Evolutionary conservation across 805 yeast genomes (phyloP).

Genomic region (Saturnispora bothae): DNA sequence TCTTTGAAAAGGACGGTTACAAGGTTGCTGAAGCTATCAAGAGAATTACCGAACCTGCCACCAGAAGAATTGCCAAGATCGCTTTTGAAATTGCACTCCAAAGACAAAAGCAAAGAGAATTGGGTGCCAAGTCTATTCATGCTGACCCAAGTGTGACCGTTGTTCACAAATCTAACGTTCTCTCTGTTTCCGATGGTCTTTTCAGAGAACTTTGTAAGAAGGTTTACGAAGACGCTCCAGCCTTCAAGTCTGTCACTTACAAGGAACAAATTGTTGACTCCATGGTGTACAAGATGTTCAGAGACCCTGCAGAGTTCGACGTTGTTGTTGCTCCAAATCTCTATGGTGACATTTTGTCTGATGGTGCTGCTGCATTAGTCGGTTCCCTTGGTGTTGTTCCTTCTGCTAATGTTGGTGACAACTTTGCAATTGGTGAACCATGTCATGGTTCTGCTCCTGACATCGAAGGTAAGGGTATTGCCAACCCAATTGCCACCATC

Average conservation of each 20-base stretch:
- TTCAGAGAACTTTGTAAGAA: constrained; percentile 79
- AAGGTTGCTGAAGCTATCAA: constrained; percentile 96
- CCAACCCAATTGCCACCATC: constrained; percentile 96
- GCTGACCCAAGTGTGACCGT: constrained; percentile 65
- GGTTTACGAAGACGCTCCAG: constrained; percentile 48
- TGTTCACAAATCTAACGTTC: constrained; percentile 93
- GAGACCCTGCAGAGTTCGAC: constrained; percentile 95
- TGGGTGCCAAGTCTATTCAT: constrained; percentile 45
- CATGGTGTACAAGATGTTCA: constrained; percentile 97
- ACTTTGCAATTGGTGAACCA: constrained; percentile 96
- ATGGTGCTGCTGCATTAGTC: constrained; percentile 96
- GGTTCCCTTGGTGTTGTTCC: constrained; percentile 98
- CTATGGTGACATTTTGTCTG: constrained; percentile 94
- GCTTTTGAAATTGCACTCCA: constrained; percentile 89
- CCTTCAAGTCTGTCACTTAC: constrained; percentile 51
- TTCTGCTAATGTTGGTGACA: constrained; percentile 94
- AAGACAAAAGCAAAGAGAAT: constrained; percentile 69
- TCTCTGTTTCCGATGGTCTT: constrained; percentile 86
- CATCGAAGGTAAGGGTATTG: constrained; percentile 87
- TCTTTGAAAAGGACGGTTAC: constrained; percentile 71
- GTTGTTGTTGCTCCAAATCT: constrained; percentile 98
- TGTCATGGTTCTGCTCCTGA: constrained; percentile 99
- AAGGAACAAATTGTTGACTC: constrained; percentile 98
- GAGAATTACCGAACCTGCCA: constrained; percentile 85
- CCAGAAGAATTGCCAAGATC: constrained; percentile 76